Base-by-base conservation (phyloP, 768 basidiomycete genomes). In the Austroboletus eburneus region DNA sequence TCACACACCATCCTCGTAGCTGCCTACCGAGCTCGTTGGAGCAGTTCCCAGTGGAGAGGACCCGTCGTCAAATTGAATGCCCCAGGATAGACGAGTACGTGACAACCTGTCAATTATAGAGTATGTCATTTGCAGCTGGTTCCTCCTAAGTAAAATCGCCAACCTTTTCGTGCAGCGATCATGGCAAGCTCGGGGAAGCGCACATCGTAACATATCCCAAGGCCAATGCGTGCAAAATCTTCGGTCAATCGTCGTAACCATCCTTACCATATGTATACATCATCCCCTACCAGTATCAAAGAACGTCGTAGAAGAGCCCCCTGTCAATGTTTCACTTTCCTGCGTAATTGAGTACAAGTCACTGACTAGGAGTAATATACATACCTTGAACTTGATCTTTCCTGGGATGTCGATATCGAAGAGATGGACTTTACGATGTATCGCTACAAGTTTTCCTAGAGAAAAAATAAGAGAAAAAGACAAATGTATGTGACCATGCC, bases 321-420 rank as follows among this genome's bases (percentile, higher is more conserved):
- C 87, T 0, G 84, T 89, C 40, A 95, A 69, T 2, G 83, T 87
- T 63, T 92, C 88, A 62, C 90, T 92, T 69, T 95, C 91, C 90
- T 92, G 59, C 27, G 29, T 42, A 34, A 54, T 53, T 43, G 45
- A 50, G 38, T n/a, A 16, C 25, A 33, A n/a, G 27, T 39, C 12
- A 18, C 12, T 20, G 14, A 16, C 20, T 23, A 5, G 5, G 24
- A 38, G n/a, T 16, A 37, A 33, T 10, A n/a, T 35, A 23, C 54
- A 35, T 46, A 83, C 91, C 74, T 89, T 90, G 76, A 93, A 93
- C 17, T 67, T 89, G 63, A 95, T 92, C 62, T 89, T 85, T 14
- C 91, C 91, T 0, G 88, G 87, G 42, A 99, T 95, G 60, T 98
- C 92, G 51, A 98, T 97, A 63, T 99, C 95, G 66, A 98, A 99